Evolutionary conservation across 306 rosid genomes (phyloP).

Genomic region (Prunus kanzakura): DNA sequence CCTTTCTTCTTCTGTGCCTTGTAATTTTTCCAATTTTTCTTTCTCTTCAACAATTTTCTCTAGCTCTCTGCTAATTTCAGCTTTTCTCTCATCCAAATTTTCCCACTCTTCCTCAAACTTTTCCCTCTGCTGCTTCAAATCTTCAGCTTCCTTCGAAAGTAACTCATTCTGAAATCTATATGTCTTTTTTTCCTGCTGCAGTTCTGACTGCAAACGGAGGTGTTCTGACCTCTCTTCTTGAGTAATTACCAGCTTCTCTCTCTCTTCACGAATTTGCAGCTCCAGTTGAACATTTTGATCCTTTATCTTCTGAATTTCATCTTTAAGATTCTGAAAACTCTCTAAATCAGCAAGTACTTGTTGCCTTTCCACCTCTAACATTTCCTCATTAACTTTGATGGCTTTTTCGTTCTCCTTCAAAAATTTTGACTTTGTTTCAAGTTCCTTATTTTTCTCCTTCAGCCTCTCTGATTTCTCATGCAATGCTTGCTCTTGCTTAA

Average conservation of each 20-base stretch:
- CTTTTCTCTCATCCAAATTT: conserved; percentile 67
- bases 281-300: conserved; percentile 56
- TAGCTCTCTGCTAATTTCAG: conserved; percentile 46
- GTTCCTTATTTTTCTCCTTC: conserved; percentile 69
- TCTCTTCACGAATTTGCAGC: conserved; percentile 54
- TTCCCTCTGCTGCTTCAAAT: conserved; percentile 66
- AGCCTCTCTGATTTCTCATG: conserved; percentile 68
- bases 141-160: conserved; percentile 55
- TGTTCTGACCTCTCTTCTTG: conserved; percentile 72
- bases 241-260: conserved; percentile 52
- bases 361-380: conserved; percentile 60
- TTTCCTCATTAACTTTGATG: conserved; percentile 58
- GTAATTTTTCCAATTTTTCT: conserved; percentile 53
- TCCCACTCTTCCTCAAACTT: conserved; percentile 91
- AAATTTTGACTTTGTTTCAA: conserved; percentile 49
- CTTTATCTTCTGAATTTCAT: conserved; percentile 54
- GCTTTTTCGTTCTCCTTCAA: conserved; percentile 64
- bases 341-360: conserved; percentile 53
- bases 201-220: conserved; percentile 55
- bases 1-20: conserved; percentile 53
- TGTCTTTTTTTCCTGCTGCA: conserved; percentile 73
- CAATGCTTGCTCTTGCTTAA: conserved; percentile 63
- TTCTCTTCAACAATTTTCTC: conserved; percentile 52
- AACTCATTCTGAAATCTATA: conserved; percentile 55
- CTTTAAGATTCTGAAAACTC: conserved; percentile 45